A percentile compares a stretch with the other conserved stretches of the same genome.
phyloP scores from a whole-genome alignment of 495 filamentous ascomycete species.

The Talaromyces thailandensis region DNA sequence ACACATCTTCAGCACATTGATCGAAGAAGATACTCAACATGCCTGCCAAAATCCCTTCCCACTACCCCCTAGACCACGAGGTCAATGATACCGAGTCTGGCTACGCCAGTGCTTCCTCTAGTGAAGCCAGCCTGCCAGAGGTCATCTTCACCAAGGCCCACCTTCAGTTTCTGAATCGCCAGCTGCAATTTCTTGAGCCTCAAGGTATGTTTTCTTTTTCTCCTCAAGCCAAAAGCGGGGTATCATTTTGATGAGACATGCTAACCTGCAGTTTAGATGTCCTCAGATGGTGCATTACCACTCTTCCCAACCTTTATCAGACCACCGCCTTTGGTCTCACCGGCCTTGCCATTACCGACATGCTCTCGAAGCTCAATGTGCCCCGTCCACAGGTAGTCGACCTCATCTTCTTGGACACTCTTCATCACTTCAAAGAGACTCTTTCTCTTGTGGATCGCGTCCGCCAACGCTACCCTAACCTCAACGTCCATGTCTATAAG shows the following conservation, averaged over 20 bases:
- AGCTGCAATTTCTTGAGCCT: conserved; percentile 73
- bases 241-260: neutral
- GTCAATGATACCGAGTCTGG: conserved; percentile 63
- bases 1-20: neutral
- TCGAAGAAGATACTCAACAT: conserved; percentile 15
- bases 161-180: conserved; percentile 79
- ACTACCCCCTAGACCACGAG: conserved; percentile 33
- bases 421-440: conserved; percentile 93
- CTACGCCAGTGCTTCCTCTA: conserved; percentile 70
- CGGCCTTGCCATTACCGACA: conserved; percentile 88
- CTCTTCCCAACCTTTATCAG: conserved; percentile 87
- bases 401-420: conserved; percentile 93
- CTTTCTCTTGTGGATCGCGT: conserved; percentile 72
- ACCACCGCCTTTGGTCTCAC: conserved; percentile 96
- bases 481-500: conserved; percentile 82
- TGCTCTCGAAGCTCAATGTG: conserved; percentile 77
- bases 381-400: conserved; percentile 64
- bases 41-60: conserved; percentile 30
- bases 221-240: neutral
- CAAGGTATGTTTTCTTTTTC: conserved; percentile 39
- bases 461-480: conserved; percentile 61
- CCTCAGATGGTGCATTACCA: conserved; percentile 82
- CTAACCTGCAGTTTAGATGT: conserved; percentile 48
- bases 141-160: conserved; percentile 85
- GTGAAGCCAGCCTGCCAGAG: conserved; percentile 56